Conservation (phyloP, 768 basidiomycete genomes). For the Pleurotus platypus region DNA sequence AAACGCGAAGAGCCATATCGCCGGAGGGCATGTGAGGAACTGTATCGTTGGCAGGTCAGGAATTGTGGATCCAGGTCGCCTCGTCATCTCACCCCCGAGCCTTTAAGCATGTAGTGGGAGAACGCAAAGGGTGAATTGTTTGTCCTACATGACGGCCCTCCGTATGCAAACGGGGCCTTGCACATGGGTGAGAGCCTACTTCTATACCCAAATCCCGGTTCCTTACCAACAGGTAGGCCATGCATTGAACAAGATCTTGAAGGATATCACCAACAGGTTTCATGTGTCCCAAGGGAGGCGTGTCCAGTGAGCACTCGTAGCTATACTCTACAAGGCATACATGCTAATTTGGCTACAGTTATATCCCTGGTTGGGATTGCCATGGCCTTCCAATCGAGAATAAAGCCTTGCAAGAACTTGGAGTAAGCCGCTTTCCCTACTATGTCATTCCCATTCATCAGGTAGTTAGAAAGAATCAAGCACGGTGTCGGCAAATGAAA, state of each 20-base stretch:
- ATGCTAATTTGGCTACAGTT: conserved; percentile 43
- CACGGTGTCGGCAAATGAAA: conserved; percentile 49
- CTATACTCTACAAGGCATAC: neutral
- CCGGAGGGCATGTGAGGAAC: conserved; percentile 60
- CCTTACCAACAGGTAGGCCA: conserved; percentile 58
- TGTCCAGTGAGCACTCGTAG: conserved; percentile 62
- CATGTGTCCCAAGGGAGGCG: conserved; percentile 72
- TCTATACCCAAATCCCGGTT: neutral
- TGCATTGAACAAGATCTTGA: conserved; percentile 92
- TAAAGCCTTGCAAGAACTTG: conserved; percentile 78
- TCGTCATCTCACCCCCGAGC: conserved; percentile 4
- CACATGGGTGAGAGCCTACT: conserved; percentile 70
- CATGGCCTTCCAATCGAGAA: conserved; percentile 97
- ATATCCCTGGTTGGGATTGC: conserved; percentile 96
- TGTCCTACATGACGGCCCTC: conserved; percentile 93
- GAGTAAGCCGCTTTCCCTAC: conserved; percentile 36
- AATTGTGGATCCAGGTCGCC: neutral
- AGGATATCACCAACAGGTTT: conserved; percentile 93
- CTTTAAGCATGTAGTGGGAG: conserved; percentile 43
- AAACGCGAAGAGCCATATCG: conserved; percentile 58
- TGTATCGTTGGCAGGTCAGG: conserved; percentile 80
- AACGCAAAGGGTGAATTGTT: conserved; percentile 68
- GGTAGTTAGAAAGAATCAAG: conserved; percentile 48
- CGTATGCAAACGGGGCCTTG: conserved; percentile 94
- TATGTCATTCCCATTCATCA: neutral